Base-by-base conservation (phyloP, 768 basidiomycete genomes). In the Leccinum fibrillosum region DNA sequence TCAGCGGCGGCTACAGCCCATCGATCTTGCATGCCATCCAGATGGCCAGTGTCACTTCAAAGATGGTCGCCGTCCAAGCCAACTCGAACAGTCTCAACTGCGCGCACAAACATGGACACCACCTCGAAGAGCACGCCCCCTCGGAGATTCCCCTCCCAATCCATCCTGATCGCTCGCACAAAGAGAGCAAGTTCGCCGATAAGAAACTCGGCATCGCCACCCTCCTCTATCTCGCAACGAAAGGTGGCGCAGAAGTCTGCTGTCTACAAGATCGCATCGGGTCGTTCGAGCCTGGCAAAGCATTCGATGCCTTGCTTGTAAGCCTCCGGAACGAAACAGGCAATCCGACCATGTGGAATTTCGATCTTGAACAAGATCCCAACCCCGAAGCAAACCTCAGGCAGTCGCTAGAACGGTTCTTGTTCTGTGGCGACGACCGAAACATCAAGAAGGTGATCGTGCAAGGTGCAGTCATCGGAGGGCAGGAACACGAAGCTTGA, bases 241-340 rank as follows among this genome's bases (percentile, higher is more conserved):
- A 89, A 23, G 96, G 96, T 34, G 96, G 96, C 1, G 96, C 96
- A 2, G 78, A 84, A 23, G 86, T 98, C 0, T 95, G 93, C 66
- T 78, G 78, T 52, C 74, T 97, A 11, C 79, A 84, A 54, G 73
- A 82, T 25, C 80, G 77, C 42, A 79, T 90, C 15, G 96, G 96
- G 7, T 88, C 86, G 17, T 91, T 98, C 61, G 77, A 76, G 13
- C 76, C 78, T 3, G 94, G 92, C 2, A 96, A 94, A 75, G 86
- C 84, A 61, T 98, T 98, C 67, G 96, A 98, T 68, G 96, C 96
- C 0, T 74, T 98, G 8, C 62, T 92, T 4, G 85, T 96, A 23
- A 83, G 77, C 66, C 76, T 90, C 8, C 74, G 78, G 32, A 69
- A 72, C 47, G 81, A 80, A 39, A 69, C 78, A 30, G 83, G 80